A percentile compares a stretch with the other conserved stretches of the same genome.
Conservation (phyloP, 2,329 filamentous ascomycete genomes). For the Botrytis fabae region DNA sequence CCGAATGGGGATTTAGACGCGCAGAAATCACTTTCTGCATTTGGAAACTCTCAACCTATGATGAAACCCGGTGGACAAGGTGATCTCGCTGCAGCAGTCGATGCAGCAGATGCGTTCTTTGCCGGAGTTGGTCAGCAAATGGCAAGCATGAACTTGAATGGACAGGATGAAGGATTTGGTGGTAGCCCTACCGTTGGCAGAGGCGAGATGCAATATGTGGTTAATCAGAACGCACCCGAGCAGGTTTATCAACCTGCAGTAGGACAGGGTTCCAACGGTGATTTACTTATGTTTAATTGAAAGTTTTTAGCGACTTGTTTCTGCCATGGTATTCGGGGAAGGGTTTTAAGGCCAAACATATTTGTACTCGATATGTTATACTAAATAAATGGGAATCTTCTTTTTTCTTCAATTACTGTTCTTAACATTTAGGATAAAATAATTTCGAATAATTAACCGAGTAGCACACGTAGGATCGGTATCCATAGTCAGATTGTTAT, state of each 20-base stretch:
- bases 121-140: conserved; percentile 73
- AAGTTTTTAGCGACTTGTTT: conserved; percentile 2
- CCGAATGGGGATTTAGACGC: conserved; percentile 55
- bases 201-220: conserved; percentile 62
- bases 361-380: conserved; percentile 14
- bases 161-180: conserved; percentile 62
- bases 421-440: neutral
- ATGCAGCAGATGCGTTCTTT: conserved; percentile 88
- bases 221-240: conserved; percentile 79
- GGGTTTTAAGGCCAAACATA: neutral
- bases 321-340: neutral
- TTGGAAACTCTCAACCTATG: conserved; percentile 48
- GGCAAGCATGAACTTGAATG: conserved; percentile 67
- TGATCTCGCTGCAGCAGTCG: conserved; percentile 70
- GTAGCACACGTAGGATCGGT: neutral
- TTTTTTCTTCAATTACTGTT: neutral
- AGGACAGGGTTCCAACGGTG: conserved; percentile 65
- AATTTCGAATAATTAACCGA: neutral
- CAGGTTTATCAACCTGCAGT: conserved; percentile 70
- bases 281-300: conserved; percentile 53
- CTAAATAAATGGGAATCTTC: neutral
- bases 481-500: neutral
- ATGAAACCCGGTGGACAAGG: conserved; percentile 39
- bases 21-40: conserved; percentile 61
- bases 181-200: conserved; percentile 50